These are phyloP conservation scores for Rhodocollybia butyracea DNA, from an alignment of 768 basidiomycete species.

Conservation along the genomic window DNA sequence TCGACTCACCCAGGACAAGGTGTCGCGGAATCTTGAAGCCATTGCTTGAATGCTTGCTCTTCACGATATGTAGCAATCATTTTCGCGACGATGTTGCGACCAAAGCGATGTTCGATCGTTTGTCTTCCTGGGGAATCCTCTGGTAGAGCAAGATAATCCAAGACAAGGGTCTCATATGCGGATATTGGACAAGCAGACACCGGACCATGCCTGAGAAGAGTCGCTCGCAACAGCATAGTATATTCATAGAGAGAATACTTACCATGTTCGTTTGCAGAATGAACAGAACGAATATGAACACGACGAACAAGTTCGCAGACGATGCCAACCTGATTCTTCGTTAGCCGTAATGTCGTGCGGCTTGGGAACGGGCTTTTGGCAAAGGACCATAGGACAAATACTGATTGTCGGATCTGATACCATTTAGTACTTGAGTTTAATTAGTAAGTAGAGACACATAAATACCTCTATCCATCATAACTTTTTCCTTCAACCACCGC, in stretches of 20 bases:
- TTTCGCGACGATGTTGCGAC: conserved; percentile 53
- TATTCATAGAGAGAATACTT: conserved; percentile 12
- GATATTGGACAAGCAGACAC: conserved; percentile 68
- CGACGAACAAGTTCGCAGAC: conserved; percentile 64
- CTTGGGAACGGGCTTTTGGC: conserved; percentile 75
- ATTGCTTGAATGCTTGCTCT: conserved; percentile 69
- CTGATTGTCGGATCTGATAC: conserved; percentile 70
- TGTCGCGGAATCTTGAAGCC: conserved; percentile 68
- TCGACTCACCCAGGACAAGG: conserved; percentile 76
- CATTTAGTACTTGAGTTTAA: not conserved
- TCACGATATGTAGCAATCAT: conserved; percentile 67
- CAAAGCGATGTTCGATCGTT: conserved; percentile 61
- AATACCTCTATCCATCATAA: conserved; percentile 67
- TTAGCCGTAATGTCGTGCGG: conserved; percentile 41
- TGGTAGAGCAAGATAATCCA: conserved; percentile 60
- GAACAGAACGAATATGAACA: conserved; percentile 83
- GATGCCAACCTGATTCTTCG: conserved; percentile 66
- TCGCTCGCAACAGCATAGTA: not conserved
- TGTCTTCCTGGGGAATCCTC: conserved; percentile 48
- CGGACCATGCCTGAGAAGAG: conserved; percentile 72
- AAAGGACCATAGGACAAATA: conserved; percentile 76
- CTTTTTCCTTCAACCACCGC: conserved; percentile 75
- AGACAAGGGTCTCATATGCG: conserved; percentile 59
- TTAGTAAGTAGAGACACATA: not conserved
- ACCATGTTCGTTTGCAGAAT: conserved; percentile 82